Percentiles rank a stretch among this genome's conserved stretches.
phyloP scores from a whole-genome alignment of 169 alveolate genomes.

The Plasmodium adleri region DNA sequence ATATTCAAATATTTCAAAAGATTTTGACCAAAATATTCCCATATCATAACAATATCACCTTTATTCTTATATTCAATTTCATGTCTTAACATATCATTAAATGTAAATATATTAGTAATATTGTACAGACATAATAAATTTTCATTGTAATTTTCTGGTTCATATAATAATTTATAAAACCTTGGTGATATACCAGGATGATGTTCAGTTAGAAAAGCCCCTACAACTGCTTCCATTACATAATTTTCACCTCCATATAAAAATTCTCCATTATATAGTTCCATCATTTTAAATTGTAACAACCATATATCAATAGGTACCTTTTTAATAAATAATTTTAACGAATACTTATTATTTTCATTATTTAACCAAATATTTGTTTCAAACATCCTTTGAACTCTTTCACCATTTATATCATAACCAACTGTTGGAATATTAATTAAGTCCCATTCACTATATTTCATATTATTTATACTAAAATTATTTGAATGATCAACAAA shows the following conservation, averaged over 20 bases:
- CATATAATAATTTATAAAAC: slow-evolving; percentile 80
- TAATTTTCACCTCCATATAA: slow-evolving; percentile 88
- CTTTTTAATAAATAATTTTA: slow-evolving; percentile 80
- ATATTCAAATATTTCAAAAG: slow-evolving; percentile 78
- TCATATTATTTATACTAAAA: slow-evolving; percentile 68
- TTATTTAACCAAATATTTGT: slow-evolving; percentile 40
- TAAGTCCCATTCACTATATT: slow-evolving; percentile 78
- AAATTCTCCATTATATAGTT: slow-evolving; percentile 83
- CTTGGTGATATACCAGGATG: slow-evolving; percentile 82
- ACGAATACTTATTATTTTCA: slow-evolving; percentile 20
- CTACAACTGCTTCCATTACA: slow-evolving; percentile 87
- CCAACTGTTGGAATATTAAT: slow-evolving; percentile 69
- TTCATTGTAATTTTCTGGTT: slow-evolving; percentile 41
- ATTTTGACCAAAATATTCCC: slow-evolving; percentile 81
- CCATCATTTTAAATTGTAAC: slow-evolving; percentile 81
- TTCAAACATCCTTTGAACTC: slow-evolving; percentile 79
- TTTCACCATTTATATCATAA: slow-evolving; percentile 79
- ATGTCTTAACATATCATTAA: slow-evolving; percentile 25
- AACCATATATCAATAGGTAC: slow-evolving; percentile 84
- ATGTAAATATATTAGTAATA: slow-evolving; percentile 38
- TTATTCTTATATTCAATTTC: slow-evolving; percentile 50
- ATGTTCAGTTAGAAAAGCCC: slow-evolving; percentile 77
- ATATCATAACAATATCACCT: slow-evolving; percentile 79
- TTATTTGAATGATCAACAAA: slow-evolving; percentile 32
- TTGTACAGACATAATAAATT: neutral